Evolutionary conservation across 192 early-diverging fungal species (phyloP), one percentile per base, ranked within the genome.

Genomic region (Oehlia diaphana): DNA sequence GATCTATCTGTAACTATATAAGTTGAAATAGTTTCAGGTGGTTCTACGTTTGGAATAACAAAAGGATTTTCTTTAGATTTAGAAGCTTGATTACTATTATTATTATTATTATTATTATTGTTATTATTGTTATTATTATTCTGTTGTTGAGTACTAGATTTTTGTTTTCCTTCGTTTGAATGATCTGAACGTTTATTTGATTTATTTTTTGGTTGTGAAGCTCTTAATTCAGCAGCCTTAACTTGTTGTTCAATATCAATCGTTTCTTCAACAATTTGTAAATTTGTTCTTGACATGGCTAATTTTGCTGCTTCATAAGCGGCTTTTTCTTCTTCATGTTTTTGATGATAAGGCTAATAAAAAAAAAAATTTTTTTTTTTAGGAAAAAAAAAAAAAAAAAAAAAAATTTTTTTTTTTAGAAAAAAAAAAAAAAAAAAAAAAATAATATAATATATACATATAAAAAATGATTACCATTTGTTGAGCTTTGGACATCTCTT

Each of bases 311-410:
- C 42, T 35, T 70, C 68, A 70, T 70, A 70, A 9, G 35, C 35
- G 4, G 19, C 21, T 21, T 70, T 70, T 70, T 70, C 68, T 33
- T 70, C 37, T 37, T 70, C 68, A 8, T 70, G 68, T 37, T n/a
- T 70, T 39, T 70, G 19, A 70, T 70, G 68, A 70, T 70, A 70
- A 19, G 68, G 68, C 68, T 70, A 70, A 13, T 2, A 21, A 39
- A 37, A 37, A 19, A 70, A 39, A 69, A 39, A 37, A 69, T n/a
- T n/a, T n/a, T n/a, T n/a, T n/a, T n/a, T n/a, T n/a, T n/a, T n/a
- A n/a, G n/a, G n/a, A n/a, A n/a, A n/a, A n/a, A n/a, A n/a, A n/a
- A n/a, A n/a, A n/a, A n/a, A n/a, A n/a, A n/a, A n/a, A n/a, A n/a
- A n/a, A n/a, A n/a, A n/a, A 39, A 69, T 31, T 31, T 7, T 1